Evolutionary conservation across 148 eudicot species (phyloP).

Genomic region (Chenopodium quinoa): DNA sequence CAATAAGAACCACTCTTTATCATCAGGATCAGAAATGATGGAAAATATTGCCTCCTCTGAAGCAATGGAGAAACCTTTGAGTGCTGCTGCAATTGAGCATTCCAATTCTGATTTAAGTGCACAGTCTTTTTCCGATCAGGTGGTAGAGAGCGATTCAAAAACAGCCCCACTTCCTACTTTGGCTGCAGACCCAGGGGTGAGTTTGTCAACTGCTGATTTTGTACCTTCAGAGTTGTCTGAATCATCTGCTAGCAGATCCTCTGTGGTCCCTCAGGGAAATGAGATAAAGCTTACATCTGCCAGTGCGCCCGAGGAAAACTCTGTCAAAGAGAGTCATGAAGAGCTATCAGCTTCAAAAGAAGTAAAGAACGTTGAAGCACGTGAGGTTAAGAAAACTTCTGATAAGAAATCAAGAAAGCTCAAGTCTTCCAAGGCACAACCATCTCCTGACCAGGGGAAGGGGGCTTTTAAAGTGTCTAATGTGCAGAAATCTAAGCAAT

Average conservation of each 20-base stretch:
- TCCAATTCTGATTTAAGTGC: slow-evolving; percentile 8
- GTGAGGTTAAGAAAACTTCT: slow-evolving; percentile 51
- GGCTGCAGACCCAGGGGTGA: not conserved
- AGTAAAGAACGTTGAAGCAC: slow-evolving; percentile 42
- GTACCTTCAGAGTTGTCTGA: slow-evolving; percentile 26
- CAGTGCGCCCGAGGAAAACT: slow-evolving; percentile 25
- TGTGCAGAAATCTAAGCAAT: slow-evolving; percentile 42
- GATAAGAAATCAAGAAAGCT: slow-evolving; percentile 80
- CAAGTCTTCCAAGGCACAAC: slow-evolving; percentile 72
- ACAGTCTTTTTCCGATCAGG: slow-evolving; percentile 27
- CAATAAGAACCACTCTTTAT: slow-evolving; percentile 21
- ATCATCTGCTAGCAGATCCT: slow-evolving; percentile 8
- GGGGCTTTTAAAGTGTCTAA: slow-evolving; percentile 38
- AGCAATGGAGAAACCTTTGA: slow-evolving; percentile 22
- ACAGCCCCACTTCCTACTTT: not conserved
- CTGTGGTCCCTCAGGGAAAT: slow-evolving; percentile 9
- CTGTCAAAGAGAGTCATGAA: slow-evolving; percentile 25
- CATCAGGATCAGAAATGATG: slow-evolving; percentile 20
- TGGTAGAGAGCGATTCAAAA: slow-evolving; percentile 18
- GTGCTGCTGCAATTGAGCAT: slow-evolving; percentile 3
- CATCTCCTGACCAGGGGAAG: slow-evolving; percentile 55
- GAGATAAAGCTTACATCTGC: slow-evolving; percentile 16
- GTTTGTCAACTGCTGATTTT: slow-evolving; percentile 22
- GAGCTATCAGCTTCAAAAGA: slow-evolving; percentile 44
- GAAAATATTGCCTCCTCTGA: slow-evolving; percentile 28